Evolutionary conservation across 805 yeast genomes (phyloP), one percentile per base, ranked within the genome.

Genomic region (Candida ponderosae): DNA sequence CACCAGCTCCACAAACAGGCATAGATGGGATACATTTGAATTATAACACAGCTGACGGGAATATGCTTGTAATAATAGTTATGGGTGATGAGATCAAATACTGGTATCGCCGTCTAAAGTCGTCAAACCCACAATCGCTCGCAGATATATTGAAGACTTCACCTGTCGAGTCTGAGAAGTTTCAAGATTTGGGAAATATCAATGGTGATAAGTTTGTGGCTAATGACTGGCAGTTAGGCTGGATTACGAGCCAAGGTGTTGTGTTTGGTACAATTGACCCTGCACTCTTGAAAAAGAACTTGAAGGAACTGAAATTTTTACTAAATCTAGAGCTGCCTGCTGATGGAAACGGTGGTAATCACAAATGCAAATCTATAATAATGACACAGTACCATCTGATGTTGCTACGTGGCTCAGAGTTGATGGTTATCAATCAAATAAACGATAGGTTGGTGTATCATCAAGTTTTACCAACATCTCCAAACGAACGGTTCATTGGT

Each of bases 301-400:
- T 33, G 37, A 60, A 43, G 42, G 56, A 37, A 43, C 57, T 46
- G 59, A 68, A 63, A 33, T 56, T 71, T 17, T 37, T 70, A 27
- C 51, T 69, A 11, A 59, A 57, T 23, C 48, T 60, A 27, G 72
- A 68, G 46, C 45, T 70, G 6, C 66, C 72, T 2, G 14, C n/a
- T 13, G 14, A 24, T 4, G 5, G 7, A 9, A n/a, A 24, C 14
- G 54, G 54, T 9, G 50, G 59, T 1, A 39, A 45, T 1, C 59
- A 56, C 26, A 49, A 48, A n/a, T 53, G 67, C 20, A 54, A 57
- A 31, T 63, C 71, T 8, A 48, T 76, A 3, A 42, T 69, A 2
- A 46, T 81, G 20, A 70, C 83, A 0, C 65, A 68, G 34, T 81
- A 70, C 44, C 83, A 80, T 51, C 47, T 79, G 3, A 42, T 79